These are phyloP conservation scores for Eremothecium coryli DNA, from an alignment of 1,139 yeast genomes.

Conservation along the genomic window DNA sequence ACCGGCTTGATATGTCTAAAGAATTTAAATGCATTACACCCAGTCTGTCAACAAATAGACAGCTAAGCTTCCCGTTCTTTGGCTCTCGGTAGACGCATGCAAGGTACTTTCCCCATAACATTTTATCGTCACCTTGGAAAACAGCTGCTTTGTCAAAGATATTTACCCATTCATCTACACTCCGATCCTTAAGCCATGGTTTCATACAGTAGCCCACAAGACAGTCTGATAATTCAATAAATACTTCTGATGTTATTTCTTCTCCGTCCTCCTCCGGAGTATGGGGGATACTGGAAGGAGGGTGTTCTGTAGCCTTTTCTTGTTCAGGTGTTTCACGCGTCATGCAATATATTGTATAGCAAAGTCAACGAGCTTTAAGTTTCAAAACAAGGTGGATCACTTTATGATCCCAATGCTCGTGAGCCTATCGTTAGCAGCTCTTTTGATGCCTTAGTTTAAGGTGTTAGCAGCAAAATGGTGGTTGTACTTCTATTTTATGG, in stretches of 20 bases:
- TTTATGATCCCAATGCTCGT: no score
- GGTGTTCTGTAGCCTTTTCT: no score
- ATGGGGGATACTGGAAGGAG: no score
- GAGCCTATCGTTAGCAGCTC: no score
- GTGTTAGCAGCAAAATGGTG: no score
- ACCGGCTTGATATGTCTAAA: conserved; percentile 49
- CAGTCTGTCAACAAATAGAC: conserved; percentile 56
- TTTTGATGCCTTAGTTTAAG: no score
- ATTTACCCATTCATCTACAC: conserved; percentile 28
- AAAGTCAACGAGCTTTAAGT: no score
- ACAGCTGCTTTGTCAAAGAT: conserved; percentile 46
- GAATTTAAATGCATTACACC: conserved; percentile 59
- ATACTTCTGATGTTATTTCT: neutral
- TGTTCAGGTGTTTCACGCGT: no score
- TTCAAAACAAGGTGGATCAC: no score
- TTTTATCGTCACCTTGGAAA: conserved; percentile 45
- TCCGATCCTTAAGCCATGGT: conserved; percentile 9
- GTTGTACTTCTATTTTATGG: no score
- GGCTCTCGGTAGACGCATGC: conserved; percentile 46
- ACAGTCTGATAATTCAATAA: neutral
- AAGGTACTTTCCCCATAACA: conserved; percentile 45
- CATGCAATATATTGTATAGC: no score
- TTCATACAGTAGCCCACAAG: neutral
- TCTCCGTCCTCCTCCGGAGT: no score
- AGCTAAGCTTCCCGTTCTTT: conserved; percentile 40